Conservation (phyloP, 768 basidiomycete species). For the Hygrocybe coccinea region DNA sequence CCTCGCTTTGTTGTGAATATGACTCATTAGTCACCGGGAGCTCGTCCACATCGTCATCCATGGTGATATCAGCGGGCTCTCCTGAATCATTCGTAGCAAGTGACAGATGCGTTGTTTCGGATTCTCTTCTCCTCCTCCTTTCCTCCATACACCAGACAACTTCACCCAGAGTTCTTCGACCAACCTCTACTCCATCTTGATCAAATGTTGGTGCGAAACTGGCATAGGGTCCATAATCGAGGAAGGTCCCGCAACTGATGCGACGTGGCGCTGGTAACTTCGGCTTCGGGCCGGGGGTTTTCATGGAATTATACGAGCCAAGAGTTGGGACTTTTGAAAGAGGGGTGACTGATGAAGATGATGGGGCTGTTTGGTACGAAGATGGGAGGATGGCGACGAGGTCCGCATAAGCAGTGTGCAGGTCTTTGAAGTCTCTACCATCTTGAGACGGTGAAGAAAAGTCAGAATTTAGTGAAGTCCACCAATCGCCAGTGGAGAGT, state of each 20-base stretch:
- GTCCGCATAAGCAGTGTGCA: slow-evolving; percentile 65
- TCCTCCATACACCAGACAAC: slow-evolving; percentile 49
- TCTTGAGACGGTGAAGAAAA: slow-evolving; percentile 28
- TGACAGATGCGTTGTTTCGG: neutral
- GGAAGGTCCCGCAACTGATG: slow-evolving; percentile 60
- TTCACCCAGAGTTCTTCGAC: slow-evolving; percentile 56
- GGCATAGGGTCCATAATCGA: slow-evolving; percentile 73
- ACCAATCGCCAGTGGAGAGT: slow-evolving; percentile 72
- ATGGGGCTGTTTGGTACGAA: slow-evolving; percentile 34
- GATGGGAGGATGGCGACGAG: slow-evolving; percentile 70
- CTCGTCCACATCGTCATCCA: slow-evolving; percentile 13
- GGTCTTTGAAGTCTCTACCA: slow-evolving; percentile 40
- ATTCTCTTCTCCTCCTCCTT: slow-evolving; percentile 30
- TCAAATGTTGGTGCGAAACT: slow-evolving; percentile 79
- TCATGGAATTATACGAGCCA: slow-evolving; percentile 50
- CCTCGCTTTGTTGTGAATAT: neutral
- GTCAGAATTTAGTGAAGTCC: slow-evolving; percentile 63
- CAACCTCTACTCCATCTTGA: slow-evolving; percentile 69
- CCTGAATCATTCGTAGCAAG: too few relatives aligned
- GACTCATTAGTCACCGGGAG: slow-evolving; percentile 1
- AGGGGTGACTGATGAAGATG: slow-evolving; percentile 11
- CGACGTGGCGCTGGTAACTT: slow-evolving; percentile 47
- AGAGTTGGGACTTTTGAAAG: slow-evolving; percentile 40
- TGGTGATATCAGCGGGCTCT: slow-evolving; percentile 9
- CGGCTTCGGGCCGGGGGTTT: slow-evolving; percentile 37